phyloP scores from a whole-genome alignment of 805 yeast genomes.

The Yamadazyma scolyti region DNA sequence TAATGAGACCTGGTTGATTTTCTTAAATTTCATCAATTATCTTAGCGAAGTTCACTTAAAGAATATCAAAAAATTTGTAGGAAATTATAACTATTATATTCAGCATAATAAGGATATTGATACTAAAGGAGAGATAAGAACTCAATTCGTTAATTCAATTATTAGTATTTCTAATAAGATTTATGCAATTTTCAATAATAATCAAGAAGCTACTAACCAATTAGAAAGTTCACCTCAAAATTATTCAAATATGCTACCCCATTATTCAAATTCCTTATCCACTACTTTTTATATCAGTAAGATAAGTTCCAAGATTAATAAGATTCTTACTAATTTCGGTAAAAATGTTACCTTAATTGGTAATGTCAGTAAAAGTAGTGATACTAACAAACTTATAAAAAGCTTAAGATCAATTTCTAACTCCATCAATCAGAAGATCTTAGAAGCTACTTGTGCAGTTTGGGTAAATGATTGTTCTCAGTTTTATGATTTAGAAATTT shows the following conservation, averaged over 20 bases:
- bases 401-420: constrained; percentile 27
- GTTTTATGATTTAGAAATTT: constrained; percentile 39
- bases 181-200: constrained; percentile 25
- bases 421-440: constrained; percentile 32
- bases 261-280: constrained; percentile 38
- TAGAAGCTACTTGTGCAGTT: constrained; percentile 40
- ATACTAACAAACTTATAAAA: constrained; percentile 36
- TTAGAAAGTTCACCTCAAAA: constrained; percentile 33
- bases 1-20: constrained; percentile 42
- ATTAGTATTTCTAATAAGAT: constrained; percentile 23
- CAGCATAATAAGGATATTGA: constrained; percentile 24
- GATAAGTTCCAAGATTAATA: constrained; percentile 23
- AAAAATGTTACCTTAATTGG: constrained; percentile 29
- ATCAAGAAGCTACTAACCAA: constrained; percentile 22
- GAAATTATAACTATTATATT: constrained; percentile 34
- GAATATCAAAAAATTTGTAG: constrained; percentile 30
- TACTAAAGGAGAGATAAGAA: constrained; percentile 23
- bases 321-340: constrained; percentile 29
- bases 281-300: constrained; percentile 32
- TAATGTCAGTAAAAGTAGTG: constrained; percentile 23
- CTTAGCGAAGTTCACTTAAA: constrained; percentile 27
- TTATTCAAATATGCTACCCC: constrained; percentile 34
- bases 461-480: constrained; percentile 46
- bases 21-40: constrained; percentile 32
- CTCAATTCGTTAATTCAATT: constrained; percentile 21